Percentiles rank a stretch among this genome's conserved stretches.
These are phyloP conservation scores for Chlamydomonas reinhardtii DNA, from an alignment of 163 green algal species.

Conservation along the genomic window DNA sequence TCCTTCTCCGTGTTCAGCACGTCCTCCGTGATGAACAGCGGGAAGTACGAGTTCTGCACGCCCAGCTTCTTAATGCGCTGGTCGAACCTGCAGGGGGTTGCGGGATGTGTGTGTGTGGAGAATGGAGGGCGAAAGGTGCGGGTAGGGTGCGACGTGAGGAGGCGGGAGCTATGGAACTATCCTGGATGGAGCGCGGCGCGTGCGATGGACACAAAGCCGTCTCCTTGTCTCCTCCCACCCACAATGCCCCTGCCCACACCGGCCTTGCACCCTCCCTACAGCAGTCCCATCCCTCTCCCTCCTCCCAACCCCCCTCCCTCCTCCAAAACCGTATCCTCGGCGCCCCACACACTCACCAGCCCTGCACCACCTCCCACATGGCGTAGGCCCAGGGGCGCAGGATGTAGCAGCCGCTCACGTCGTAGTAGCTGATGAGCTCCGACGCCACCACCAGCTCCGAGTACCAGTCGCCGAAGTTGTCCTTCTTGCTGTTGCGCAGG, in stretches of 20 bases:
- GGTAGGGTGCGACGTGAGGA: not conserved
- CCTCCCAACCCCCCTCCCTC: not conserved
- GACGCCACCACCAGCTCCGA: slow-evolving; percentile 84
- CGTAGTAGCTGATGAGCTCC: slow-evolving; percentile 96
- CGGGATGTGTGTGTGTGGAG: too few relatives aligned
- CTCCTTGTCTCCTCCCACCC: too few relatives aligned
- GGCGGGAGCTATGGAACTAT: too few relatives aligned
- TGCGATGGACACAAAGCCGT: too few relatives aligned
- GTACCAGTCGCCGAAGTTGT: slow-evolving; percentile 91
- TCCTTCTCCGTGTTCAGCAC: slow-evolving; percentile 98
- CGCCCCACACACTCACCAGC: slow-evolving; percentile 24
- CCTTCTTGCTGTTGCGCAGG: slow-evolving; percentile 80
- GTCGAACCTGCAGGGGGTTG: slow-evolving; percentile 31
- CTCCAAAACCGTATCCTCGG: not conserved
- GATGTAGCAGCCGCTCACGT: slow-evolving; percentile 98
- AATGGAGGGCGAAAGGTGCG: not conserved
- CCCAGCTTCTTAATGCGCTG: slow-evolving; percentile 43
- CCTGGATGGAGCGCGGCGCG: too few relatives aligned
- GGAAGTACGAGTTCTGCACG: slow-evolving; percentile 99
- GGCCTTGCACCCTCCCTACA: too few relatives aligned
- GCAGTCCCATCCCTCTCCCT: not conserved
- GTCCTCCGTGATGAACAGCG: slow-evolving; percentile 97
- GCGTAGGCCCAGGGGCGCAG: slow-evolving; percentile 93
- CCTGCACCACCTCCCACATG: slow-evolving; percentile 95
- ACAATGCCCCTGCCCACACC: too few relatives aligned